Evolutionary conservation across 2,329 filamentous ascomycete genomes (phyloP), one percentile per base, ranked within the genome.

Genomic region (Fusarium heterosporum): DNA sequence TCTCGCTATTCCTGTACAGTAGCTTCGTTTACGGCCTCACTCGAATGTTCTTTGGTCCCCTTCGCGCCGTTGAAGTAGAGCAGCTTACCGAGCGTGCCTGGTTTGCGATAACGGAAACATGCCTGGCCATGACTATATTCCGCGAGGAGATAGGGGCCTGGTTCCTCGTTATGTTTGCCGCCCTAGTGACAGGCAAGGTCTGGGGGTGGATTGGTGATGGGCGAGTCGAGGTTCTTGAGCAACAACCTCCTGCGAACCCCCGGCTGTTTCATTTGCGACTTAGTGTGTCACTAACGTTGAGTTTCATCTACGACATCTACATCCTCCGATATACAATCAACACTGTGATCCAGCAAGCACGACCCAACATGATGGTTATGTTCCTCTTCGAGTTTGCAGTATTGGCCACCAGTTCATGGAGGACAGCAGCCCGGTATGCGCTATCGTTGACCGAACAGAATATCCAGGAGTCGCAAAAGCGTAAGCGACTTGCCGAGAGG

Each of bases 281-380:
- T 19, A 90, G 90, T 65, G 81, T 91, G 48, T 97, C 94, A 41
- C 84, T 99, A 45, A 74, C 91, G 3, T 78, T 97, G 52, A 95
- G 94, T 66, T 85, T 97, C 59, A 70, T 88, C 16, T 97, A 97
- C 80, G 91, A 97, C 75, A 77, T 89, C 25, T 90, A 86, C 76
- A 89, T 99, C 80, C 88, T 97, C 68, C 85, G 85, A 47, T 97
- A 97, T 77, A 90, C 91, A 59, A 84, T 97, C 63, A 87, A 89
- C 28, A 93, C 91, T 0, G 94, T 98, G 30, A 89, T 97, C 48
- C 89, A 92, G 58, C 90, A 96, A 75, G 93, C 95, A 3, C 86
- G 91, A n/a, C 93, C 95, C 1, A 96, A 96, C 60, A 98, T 99
- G 92, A 99, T 98, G 93, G 93, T 99, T 66, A 98, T 99, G 93